Conservation (phyloP, 2,329 filamentous ascomycete genomes). For the Alternaria arborescens region DNA sequence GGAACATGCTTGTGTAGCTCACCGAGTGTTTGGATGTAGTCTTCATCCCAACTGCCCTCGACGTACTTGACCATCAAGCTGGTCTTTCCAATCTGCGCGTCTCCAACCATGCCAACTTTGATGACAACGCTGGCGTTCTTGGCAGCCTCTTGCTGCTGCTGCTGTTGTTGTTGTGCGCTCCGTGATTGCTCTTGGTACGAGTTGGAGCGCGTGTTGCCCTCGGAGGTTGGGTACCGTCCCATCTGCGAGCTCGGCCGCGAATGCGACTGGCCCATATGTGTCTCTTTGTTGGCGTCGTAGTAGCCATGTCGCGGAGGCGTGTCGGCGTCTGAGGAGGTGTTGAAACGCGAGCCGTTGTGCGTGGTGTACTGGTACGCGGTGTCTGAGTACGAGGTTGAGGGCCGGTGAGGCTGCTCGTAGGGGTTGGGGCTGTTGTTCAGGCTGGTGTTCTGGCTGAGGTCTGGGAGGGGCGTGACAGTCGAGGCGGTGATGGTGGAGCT, state of each 20-base stretch:
- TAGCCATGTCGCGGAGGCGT: conserved; percentile 49
- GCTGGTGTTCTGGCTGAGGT: conserved; percentile 45
- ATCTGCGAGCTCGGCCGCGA: conserved; percentile 61
- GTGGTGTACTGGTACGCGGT: conserved; percentile 55
- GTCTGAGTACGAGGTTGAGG: conserved; percentile 64
- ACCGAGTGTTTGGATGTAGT: conserved; percentile 98
- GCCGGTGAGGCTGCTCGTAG: conserved; percentile 56
- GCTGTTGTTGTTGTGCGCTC: conserved; percentile 43
- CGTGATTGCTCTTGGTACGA: conserved; percentile 61
- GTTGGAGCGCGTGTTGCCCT: conserved; percentile 46
- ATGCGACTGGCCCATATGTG: conserved; percentile 49
- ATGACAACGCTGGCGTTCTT: conserved; percentile 81
- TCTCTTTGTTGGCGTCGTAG: conserved; percentile 44
- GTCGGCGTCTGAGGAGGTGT: conserved; percentile 59
- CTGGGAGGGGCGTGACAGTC: conserved; percentile 47
- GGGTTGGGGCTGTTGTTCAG: conserved; percentile 35
- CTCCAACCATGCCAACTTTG: conserved; percentile 99
- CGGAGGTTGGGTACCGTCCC: conserved; percentile 58
- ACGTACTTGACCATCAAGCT: conserved; percentile 99
- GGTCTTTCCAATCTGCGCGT: conserved; percentile 99
- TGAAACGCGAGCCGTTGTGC: conserved; percentile 51
- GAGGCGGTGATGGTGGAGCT: conserved; percentile 58
- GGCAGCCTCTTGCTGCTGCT: conserved; percentile 45
- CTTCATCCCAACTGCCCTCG: conserved; percentile 98
- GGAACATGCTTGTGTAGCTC: conserved; percentile 33